These are phyloP conservation scores for Colletotrichum sp. DNA, from an alignment of 2,329 filamentous ascomycete genomes.

Conservation along the genomic window DNA sequence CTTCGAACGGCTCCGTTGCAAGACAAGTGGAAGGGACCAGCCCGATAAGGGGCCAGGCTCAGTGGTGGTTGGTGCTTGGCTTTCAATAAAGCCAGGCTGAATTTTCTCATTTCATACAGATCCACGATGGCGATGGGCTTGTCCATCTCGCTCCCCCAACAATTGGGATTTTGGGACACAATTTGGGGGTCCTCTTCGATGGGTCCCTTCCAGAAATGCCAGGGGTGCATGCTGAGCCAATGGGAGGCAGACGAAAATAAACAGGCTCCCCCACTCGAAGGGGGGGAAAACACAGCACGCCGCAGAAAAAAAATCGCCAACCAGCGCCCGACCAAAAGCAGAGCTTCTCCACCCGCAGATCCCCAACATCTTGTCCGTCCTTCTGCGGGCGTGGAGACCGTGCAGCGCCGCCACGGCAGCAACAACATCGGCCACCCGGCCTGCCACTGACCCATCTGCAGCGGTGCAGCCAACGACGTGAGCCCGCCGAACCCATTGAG, in stretches of 20 bases:
- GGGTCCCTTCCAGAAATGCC: constrained; percentile 20
- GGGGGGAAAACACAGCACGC: not conserved
- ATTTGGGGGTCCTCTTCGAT: constrained; percentile 17
- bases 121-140: constrained; percentile 5
- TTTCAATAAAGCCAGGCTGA: not conserved
- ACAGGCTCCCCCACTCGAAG: not conserved
- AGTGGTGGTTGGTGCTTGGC: not conserved
- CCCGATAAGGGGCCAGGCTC: not conserved
- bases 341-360: constrained; percentile 38
- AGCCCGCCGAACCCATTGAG: not conserved
- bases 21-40: not conserved
- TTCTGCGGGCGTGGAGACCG: constrained; percentile 2
- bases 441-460: not conserved
- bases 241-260: not conserved
- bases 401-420: not conserved
- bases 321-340: constrained; percentile 16
- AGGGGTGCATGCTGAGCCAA: constrained; percentile 5
- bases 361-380: constrained; percentile 49
- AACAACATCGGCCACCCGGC: not conserved
- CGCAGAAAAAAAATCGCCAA: constrained; percentile 15
- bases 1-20: not conserved
- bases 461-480: not conserved
- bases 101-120: not conserved
- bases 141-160: constrained; percentile 13
- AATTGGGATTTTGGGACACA: constrained; percentile 16